Conservation (phyloP, 1,284 basidiomycete species). For the Gastroboletus turbinatus region DNA sequence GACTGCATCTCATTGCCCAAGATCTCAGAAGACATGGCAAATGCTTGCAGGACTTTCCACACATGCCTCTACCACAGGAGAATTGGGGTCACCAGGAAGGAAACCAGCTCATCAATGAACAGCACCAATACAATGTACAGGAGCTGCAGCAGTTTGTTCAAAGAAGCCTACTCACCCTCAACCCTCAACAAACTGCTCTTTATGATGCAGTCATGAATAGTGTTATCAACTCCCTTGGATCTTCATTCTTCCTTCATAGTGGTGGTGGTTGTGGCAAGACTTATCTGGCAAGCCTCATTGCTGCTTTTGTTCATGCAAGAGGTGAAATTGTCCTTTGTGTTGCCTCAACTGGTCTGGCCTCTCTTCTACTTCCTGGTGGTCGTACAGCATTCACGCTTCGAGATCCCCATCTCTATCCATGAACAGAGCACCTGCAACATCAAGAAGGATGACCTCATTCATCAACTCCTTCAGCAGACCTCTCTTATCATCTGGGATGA, state of each 20-base stretch:
- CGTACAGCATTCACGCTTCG: slow-evolving; percentile 13
- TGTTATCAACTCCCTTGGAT: background rate
- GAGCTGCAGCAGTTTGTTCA: no score
- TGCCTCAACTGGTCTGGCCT: slow-evolving; percentile 24
- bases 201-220: slow-evolving; percentile 15
- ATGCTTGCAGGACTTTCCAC: no score
- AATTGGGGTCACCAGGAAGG: no score
- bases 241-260: slow-evolving; percentile 45
- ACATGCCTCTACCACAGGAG: no score
- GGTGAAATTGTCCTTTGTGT: slow-evolving; percentile 1
- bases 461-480: slow-evolving; percentile 1
- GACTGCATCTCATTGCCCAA: no score
- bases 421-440: slow-evolving; percentile 36
- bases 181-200: slow-evolving; percentile 7
- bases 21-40: no score
- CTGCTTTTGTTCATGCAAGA: slow-evolving; percentile 28
- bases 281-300: slow-evolving; percentile 44
- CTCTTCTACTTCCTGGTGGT: slow-evolving; percentile 14
- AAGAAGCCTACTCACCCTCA: slow-evolving; percentile 3
- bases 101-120: no score
- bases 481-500: background rate
- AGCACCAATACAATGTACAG: no score
- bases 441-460: slow-evolving; percentile 18
- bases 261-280: slow-evolving; percentile 52
- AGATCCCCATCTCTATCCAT: slow-evolving; percentile 25